Evolutionary conservation across 2,329 filamentous ascomycete species (phyloP).

Genomic region (Lojkania enalia): DNA sequence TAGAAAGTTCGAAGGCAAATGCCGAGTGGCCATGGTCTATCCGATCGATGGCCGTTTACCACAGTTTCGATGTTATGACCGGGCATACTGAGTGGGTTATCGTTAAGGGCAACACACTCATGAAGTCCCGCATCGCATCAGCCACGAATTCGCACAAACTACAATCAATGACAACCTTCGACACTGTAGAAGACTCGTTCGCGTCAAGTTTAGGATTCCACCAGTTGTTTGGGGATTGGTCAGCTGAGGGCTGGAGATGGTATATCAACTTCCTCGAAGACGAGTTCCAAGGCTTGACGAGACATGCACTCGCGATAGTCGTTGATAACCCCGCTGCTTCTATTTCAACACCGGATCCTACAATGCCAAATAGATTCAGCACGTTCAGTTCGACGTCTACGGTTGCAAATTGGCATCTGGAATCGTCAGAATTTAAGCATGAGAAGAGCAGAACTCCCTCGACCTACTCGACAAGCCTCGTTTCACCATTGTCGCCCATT

Average conservation of each 20-base stretch:
- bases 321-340: conserved; percentile 1
- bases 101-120: conserved; percentile 37
- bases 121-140: conserved; percentile 27
- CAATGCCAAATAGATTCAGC: background rate
- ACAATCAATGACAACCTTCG: background rate
- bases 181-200: background rate
- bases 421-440: background rate
- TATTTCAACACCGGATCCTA: background rate
- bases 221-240: conserved; percentile 35
- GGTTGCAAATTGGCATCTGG: background rate
- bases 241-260: conserved; percentile 44
- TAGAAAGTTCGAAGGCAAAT: conserved; percentile 20
- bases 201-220: conserved; percentile 31
- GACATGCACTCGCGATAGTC: conserved; percentile 1
- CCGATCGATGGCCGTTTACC: conserved; percentile 38
- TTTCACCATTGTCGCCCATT: background rate
- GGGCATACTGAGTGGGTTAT: conserved; percentile 37
- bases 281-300: conserved; percentile 20
- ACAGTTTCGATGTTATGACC: conserved; percentile 40
- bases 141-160: conserved; percentile 4
- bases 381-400: background rate
- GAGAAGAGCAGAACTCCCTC: background rate
- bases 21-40: conserved; percentile 32
- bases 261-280: conserved; percentile 41
- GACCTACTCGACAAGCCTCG: background rate